Base-by-base conservation (phyloP, 2,329 filamentous ascomycete species). In the Botrytis galanthina region DNA sequence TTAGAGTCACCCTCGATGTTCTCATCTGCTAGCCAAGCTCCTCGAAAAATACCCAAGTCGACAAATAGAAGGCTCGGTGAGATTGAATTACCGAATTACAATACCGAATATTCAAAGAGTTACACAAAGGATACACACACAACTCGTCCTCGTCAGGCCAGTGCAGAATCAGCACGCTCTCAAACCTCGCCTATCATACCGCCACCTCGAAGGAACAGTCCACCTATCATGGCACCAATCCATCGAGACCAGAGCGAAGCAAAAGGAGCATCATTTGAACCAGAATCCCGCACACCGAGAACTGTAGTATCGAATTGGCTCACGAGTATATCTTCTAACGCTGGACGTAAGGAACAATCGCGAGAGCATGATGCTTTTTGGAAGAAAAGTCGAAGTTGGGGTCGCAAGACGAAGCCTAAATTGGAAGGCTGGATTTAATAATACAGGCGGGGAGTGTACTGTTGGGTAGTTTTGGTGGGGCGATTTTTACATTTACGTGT, bases 221-320 rank as follows among this genome's bases (percentile, higher is more conserved):
- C 70, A 22, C 60, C 70, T 32, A 29, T 39, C 37, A 64, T 57
- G 35, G 64, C 64, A 26, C 70, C 70, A 39, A 71, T 71, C 20
- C 70, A 71, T 42, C 59, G 35, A 42, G 70, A 71, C 22, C 42
- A 71, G 29, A 35, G 48, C 7, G 37, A 39, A 26, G 59, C 12
- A 37, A 51, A 14, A 6, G 70, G 70, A n/a, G 70, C 70, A 32
- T 54, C 70, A 48, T 71, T 71, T 44, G 70, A 46, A 35, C 70
- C 70, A 18, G 69, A 46, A 39, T 62, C 42, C 26, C 57, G 70
- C n/a, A 71, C 70, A 44, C 70, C 70, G 37, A 66, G 70, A 54
- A 71, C 70, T 29, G 10, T 71, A 29, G 70, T 71, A 26, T 46
- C 60, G 1, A 67, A 72, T 46, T 72, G 70, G 70, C 70, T 72